A percentile compares a stretch with the other conserved stretches of the same genome.
Conservation (phyloP, 2,329 filamentous ascomycete genomes). For the Fusarium pseudonygamai region DNA sequence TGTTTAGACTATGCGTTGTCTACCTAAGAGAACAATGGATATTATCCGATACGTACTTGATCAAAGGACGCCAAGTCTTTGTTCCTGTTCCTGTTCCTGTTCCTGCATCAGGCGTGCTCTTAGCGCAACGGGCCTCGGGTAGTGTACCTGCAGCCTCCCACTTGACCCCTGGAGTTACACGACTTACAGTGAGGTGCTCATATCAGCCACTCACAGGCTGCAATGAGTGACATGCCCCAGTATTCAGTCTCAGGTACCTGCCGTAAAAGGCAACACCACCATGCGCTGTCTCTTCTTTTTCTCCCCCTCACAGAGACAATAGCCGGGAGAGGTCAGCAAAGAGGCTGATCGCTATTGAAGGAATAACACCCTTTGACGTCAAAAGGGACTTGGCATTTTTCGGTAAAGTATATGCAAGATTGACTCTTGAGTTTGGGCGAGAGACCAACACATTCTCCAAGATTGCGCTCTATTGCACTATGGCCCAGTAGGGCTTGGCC, state of each 20-base stretch:
- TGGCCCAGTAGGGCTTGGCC: constrained; percentile 7
- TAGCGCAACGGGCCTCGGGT: constrained; percentile 36
- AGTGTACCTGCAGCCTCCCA: constrained; percentile 22
- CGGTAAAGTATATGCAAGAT: neutral
- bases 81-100: constrained; percentile 27
- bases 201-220: constrained; percentile 10
- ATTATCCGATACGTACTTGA: neutral
- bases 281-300: neutral
- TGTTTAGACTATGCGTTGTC: neutral
- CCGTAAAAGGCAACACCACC: constrained; percentile 17
- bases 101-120: constrained; percentile 38
- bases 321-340: neutral
- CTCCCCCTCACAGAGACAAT: neutral
- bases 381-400: constrained; percentile 1
- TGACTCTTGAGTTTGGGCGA: neutral
- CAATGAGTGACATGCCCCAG: constrained; percentile 16
- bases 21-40: neutral
- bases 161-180: constrained; percentile 16
- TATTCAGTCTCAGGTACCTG: constrained; percentile 16
- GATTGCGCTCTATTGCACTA: constrained; percentile 22
- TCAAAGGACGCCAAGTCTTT: constrained; percentile 7
- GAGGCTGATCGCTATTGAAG: neutral
- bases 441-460: constrained; percentile 1
- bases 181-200: neutral
- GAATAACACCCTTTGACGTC: constrained; percentile 12